Evolutionary conservation across 441 rosid species (phyloP).

Genomic region (Erodium texanum): DNA sequence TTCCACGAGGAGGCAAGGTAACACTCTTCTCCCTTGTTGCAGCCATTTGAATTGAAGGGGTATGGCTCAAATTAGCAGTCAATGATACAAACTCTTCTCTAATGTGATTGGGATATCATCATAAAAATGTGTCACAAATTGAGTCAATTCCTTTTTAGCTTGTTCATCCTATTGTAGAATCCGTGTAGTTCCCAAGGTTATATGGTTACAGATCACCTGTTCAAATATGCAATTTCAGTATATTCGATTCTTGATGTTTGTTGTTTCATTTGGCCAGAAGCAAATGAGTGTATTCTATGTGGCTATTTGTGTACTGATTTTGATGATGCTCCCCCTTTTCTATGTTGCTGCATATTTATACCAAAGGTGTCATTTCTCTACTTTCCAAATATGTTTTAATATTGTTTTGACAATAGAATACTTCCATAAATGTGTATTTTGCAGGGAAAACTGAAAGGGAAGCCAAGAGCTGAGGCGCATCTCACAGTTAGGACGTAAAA

Average conservation of each 20-base stretch:
- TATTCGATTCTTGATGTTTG: conserved; percentile 10
- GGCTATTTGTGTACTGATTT: conserved; percentile 65
- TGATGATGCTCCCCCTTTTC: conserved; percentile 91
- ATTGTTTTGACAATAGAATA: conserved; percentile 11
- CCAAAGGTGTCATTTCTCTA: conserved; percentile 49
- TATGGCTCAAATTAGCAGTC: background rate
- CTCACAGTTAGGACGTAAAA: conserved; percentile 39
- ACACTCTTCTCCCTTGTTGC: background rate
- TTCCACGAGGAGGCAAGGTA: conserved; percentile 90
- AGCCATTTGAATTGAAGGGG: no score
- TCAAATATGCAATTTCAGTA: background rate
- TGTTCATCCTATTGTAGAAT: conserved; percentile 4
- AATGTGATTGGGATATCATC: background rate
- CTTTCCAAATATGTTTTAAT: conserved; percentile 1
- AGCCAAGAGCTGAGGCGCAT: conserved; percentile 81
- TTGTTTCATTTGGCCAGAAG: conserved; percentile 46
- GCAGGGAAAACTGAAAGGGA: conserved; percentile 65
- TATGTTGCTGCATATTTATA: conserved; percentile 69
- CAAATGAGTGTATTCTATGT: conserved; percentile 57
- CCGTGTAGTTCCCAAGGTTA: conserved; percentile 7
- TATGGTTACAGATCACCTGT: background rate
- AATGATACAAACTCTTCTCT: background rate
- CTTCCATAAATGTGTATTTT: conserved; percentile 14
- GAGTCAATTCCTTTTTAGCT: background rate
- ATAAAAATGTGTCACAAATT: no score